Percentiles rank a stretch among this genome's conserved stretches.
These are phyloP conservation scores for Cubamyces sp. DNA, from an alignment of 768 basidiomycete species.

Conservation along the genomic window DNA sequence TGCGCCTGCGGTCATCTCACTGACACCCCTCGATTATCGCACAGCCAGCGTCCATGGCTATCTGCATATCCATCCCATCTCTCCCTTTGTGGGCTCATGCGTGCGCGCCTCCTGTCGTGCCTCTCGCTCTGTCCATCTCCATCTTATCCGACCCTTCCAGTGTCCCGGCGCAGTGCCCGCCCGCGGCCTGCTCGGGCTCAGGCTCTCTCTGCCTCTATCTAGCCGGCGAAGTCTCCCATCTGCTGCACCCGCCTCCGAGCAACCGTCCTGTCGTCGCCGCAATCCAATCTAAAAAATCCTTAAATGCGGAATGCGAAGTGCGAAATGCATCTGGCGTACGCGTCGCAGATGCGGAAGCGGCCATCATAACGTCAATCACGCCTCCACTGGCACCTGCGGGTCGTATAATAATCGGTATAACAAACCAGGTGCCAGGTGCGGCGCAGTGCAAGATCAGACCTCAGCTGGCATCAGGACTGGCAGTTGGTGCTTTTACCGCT, in stretches of 20 bases:
- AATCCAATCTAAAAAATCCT: no score
- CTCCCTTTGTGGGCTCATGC: slow-evolving; percentile 1
- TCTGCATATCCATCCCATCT: not conserved
- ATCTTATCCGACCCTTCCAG: not conserved
- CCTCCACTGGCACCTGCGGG: no score
- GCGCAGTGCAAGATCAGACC: no score
- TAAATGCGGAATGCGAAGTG: no score
- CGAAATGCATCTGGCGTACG: not conserved
- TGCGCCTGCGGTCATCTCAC: not conserved
- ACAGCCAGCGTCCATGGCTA: not conserved
- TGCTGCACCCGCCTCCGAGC: not conserved
- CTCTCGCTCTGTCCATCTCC: not conserved
- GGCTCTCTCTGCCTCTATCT: not conserved
- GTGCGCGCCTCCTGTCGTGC: not conserved
- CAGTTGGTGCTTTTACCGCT: no score
- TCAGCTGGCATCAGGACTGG: no score
- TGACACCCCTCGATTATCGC: not conserved
- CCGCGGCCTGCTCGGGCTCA: slow-evolving; percentile 1
- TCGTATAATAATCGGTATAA: no score
- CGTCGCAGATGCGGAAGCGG: no score
- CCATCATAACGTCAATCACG: no score
- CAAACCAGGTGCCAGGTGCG: no score
- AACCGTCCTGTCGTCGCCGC: no score
- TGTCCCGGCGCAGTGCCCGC: no score
- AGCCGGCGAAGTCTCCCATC: not conserved